These are phyloP conservation scores for Avicennia marina DNA, from an alignment of 257 asterid genomes.

Conservation along the genomic window DNA sequence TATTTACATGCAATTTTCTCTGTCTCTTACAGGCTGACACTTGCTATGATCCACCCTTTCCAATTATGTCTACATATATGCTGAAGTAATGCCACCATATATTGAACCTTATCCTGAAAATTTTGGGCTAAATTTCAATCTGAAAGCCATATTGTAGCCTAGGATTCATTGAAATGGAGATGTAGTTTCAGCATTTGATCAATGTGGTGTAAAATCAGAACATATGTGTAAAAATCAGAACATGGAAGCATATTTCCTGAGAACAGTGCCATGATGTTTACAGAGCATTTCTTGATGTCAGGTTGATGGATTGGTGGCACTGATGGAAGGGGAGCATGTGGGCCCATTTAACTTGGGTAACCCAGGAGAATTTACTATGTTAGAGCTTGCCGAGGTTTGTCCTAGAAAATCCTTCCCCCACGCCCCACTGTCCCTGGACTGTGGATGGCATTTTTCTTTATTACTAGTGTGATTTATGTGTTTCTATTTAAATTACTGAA, in stretches of 20 bases:
- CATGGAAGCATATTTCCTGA: background rate
- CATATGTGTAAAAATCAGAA: background rate
- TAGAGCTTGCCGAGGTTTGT: slow-evolving; percentile 69
- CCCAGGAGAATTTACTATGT: slow-evolving; percentile 70
- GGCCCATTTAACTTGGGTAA: slow-evolving; percentile 72
- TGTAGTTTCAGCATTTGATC: no score
- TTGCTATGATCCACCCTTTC: no score
- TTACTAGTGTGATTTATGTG: background rate
- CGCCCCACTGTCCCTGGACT: background rate
- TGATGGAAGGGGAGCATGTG: slow-evolving; percentile 73
- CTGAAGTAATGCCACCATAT: no score
- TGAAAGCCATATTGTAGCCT: background rate
- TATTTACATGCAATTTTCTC: no score
- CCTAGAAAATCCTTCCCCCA: background rate
- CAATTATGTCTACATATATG: no score
- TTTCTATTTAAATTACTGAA: no score
- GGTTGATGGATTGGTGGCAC: slow-evolving; percentile 63
- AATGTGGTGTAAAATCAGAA: no score
- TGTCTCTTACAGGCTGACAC: no score
- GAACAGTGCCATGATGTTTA: background rate
- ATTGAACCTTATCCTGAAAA: no score
- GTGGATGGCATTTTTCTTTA: background rate
- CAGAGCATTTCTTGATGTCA: slow-evolving; percentile 17
- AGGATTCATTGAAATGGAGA: slow-evolving; percentile 4
- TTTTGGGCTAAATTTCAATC: background rate